Percentiles rank a stretch among this genome's conserved stretches.
These are phyloP conservation scores for Lunularia cruciata DNA, from an alignment of 225 moss, liverwort and hornwort genomes.

Conservation along the genomic window DNA sequence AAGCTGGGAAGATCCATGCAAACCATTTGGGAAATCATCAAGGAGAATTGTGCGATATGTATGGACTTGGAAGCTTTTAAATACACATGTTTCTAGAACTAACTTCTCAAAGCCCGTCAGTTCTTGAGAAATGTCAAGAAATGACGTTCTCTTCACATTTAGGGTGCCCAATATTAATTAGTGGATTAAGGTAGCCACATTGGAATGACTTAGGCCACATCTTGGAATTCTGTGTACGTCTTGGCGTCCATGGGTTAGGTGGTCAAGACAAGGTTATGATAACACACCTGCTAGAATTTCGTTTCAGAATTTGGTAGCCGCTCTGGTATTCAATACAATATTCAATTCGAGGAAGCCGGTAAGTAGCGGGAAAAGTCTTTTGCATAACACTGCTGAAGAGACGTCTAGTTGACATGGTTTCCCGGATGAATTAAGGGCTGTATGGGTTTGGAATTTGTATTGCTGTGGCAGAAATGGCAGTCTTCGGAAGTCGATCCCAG, in stretches of 20 bases:
- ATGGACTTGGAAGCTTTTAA: constrained; percentile 3
- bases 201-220: no score
- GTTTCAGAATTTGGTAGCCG: no score
- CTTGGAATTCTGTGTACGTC: no score
- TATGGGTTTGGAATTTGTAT: constrained; percentile 3
- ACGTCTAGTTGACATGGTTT: not conserved
- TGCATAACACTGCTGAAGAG: not conserved
- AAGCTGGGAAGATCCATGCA: constrained; percentile 19
- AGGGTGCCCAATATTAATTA: no score
- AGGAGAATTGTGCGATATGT: constrained; percentile 34
- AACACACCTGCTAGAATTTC: no score
- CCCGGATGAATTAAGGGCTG: no score
- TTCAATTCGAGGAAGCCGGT: not conserved
- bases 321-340: not conserved
- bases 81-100: constrained; percentile 1
- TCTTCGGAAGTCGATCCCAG: constrained; percentile 50
- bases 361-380: not conserved
- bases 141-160: no score
- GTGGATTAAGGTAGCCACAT: no score
- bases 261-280: no score
- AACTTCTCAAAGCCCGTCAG: not conserved
- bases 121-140: no score
- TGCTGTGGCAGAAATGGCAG: constrained; percentile 61
- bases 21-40: constrained; percentile 19
- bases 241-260: no score